Evolutionary conservation across 108 stramenopile genomes (phyloP).

Genomic region (Nannochloropsis salina): DNA sequence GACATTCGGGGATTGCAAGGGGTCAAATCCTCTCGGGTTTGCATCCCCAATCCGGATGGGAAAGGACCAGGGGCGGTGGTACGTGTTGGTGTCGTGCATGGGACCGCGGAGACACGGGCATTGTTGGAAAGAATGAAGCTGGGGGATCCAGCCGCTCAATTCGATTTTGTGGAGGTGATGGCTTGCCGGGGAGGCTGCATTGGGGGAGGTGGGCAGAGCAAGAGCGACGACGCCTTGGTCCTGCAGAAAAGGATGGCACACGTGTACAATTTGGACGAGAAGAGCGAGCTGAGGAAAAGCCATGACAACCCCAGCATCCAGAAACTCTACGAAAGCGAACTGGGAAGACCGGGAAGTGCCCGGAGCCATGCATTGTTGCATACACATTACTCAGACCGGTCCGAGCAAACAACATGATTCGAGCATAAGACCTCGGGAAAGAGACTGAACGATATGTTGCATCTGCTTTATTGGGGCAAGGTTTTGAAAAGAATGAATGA

Average conservation of each 20-base stretch:
- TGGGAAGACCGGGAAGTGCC: background rate
- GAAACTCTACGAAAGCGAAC: background rate
- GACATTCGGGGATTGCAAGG: slow-evolving; percentile 29
- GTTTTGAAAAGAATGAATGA: too few relatives aligned
- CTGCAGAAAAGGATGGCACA: slow-evolving; percentile 8
- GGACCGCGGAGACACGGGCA: background rate
- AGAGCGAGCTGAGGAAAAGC: background rate
- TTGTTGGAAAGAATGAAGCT: slow-evolving; percentile 22
- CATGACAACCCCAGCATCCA: slow-evolving; percentile 6
- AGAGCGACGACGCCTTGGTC: slow-evolving; percentile 14
- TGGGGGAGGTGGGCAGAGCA: slow-evolving; percentile 30
- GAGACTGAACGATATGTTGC: too few relatives aligned
- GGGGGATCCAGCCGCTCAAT: background rate
- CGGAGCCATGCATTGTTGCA: background rate
- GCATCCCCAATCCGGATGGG: slow-evolving; percentile 10
- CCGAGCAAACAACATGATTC: background rate
- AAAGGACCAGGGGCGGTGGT: slow-evolving; percentile 9
- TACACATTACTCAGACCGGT: background rate
- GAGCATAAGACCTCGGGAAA: background rate
- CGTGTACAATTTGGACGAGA: background rate
- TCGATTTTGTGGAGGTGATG: slow-evolving; percentile 33
- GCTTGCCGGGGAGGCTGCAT: slow-evolving; percentile 32
- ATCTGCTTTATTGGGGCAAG: too few relatives aligned
- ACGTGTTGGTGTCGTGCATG: slow-evolving; percentile 26
- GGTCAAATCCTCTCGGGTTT: slow-evolving; percentile 21